These are phyloP conservation scores for Coemansia javaensis DNA, from an alignment of 192 early-diverging fungal genomes.

Conservation along the genomic window DNA sequence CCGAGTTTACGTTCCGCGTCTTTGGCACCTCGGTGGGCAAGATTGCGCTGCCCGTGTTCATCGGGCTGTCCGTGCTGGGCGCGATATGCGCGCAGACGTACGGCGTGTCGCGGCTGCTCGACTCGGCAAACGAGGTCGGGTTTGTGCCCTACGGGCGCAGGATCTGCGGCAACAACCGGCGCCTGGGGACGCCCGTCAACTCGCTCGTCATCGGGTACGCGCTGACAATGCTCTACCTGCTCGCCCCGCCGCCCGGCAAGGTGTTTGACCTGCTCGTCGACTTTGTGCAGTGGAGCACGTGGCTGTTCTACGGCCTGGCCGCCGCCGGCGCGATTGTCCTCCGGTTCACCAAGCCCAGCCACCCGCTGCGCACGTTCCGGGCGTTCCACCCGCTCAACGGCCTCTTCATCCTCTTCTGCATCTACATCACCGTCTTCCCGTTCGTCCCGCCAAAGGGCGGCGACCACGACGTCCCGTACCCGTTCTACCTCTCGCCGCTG, in stretches of 20 bases:
- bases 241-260: slow-evolving; percentile 56
- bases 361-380: slow-evolving; percentile 49
- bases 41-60: slow-evolving; percentile 51
- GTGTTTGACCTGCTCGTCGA: slow-evolving; percentile 62
- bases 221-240: slow-evolving; percentile 49
- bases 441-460: slow-evolving; percentile 50
- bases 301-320: slow-evolving; percentile 57
- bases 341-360: slow-evolving; percentile 33
- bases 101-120: slow-evolving; percentile 51
- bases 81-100: slow-evolving; percentile 53
- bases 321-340: slow-evolving; percentile 54
- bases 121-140: slow-evolving; percentile 51
- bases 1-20: slow-evolving; percentile 53
- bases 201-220: slow-evolving; percentile 44
- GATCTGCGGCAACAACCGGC: slow-evolving; percentile 43
- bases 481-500: slow-evolving; percentile 51
- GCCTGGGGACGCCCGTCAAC: slow-evolving; percentile 44
- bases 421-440: slow-evolving; percentile 54
- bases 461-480: slow-evolving; percentile 19
- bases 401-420: slow-evolving; percentile 52
- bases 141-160: slow-evolving; percentile 50
- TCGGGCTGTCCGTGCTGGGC: slow-evolving; percentile 53
- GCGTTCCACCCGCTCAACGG: slow-evolving; percentile 45
- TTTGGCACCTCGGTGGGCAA: slow-evolving; percentile 53
- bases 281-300: slow-evolving; percentile 57